Evolutionary conservation across 768 basidiomycete species (phyloP), one percentile per base, ranked within the genome.

Genomic region (Tylopilus felleus): DNA sequence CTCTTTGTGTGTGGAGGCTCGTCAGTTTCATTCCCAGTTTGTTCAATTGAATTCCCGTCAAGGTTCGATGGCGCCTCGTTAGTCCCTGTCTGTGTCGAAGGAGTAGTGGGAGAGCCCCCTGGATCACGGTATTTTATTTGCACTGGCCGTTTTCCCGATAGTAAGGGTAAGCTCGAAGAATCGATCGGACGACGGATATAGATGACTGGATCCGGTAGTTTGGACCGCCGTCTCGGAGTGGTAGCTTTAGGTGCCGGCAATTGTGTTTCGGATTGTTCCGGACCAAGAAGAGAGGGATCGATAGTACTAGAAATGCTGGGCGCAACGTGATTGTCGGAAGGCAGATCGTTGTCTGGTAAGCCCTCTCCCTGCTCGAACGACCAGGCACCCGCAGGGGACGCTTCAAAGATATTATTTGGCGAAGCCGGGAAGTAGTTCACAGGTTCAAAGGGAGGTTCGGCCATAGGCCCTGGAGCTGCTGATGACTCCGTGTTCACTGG

Each of bases 51-150:
- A 9, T 47, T 46, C 3, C 40, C 43, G 22, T 27, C 50, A 17
- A 0, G 10, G 19, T 45, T 52, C 16, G 52, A 57, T 14, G 51
- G 40, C 12, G 14, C 5, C 3, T 42, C 51, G 2, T 47, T 28
- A 12, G 49, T 29, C 19, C 4, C 29, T 25, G 39, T 31, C 39
- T n/a, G 49, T 28, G 50, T 47, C 14, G 51, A 55, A 23, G 55
- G 36, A 1, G 47, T 29, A 12, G 49, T 3, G 6, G 50, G 31
- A 35, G 58, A 22, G 10, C 22, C 47, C 6, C 28, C 60, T 4
- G 55, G 47, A 27, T 63, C 60, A 4, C 68, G 70, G 21, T 68
- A 70, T 38, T 71, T 70, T 49, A 70, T 70, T 44, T 61, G 68
- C 16, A 70, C 68, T 1, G 64, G 16, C 17, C 65, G 60, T 46